Evolutionary conservation across 768 basidiomycete genomes (phyloP).

Genomic region (Boletus sp.): DNA sequence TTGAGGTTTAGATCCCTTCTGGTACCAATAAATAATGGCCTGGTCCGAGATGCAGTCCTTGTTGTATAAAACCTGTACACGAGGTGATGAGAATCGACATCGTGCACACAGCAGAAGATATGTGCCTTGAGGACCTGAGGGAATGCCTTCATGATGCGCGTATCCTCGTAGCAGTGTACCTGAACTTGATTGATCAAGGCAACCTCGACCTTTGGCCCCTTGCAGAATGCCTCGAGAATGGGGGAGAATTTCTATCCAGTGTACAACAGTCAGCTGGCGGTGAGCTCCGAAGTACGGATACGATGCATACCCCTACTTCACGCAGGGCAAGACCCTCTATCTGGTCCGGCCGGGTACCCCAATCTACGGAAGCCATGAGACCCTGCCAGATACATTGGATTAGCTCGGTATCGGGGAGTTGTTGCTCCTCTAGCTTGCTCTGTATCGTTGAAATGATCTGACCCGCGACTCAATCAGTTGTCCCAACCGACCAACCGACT

Average conservation of each 20-base stretch:
- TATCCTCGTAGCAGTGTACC: conserved; percentile 95
- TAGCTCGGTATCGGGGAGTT: conserved; percentile 84
- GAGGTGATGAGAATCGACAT: conserved; percentile 6
- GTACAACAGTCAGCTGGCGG: background rate
- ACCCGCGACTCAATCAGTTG: conserved; percentile 8
- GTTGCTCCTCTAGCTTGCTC: conserved; percentile 64
- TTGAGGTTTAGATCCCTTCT: conserved; percentile 95
- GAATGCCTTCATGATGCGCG: conserved; percentile 91
- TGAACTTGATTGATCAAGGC: conserved; percentile 94
- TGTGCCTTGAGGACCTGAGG: conserved; percentile 86
- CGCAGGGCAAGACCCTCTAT: conserved; percentile 85
- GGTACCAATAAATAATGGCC: conserved; percentile 97
- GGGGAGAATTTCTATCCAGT: conserved; percentile 70
- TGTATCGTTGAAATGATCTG: conserved; percentile 80
- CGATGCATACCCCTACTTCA: conserved; percentile 71
- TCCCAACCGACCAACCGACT: background rate
- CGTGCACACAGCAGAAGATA: background rate
- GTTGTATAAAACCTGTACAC: conserved; percentile 84
- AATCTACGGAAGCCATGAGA: conserved; percentile 83
- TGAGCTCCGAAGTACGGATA: background rate
- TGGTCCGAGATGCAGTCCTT: conserved; percentile 93
- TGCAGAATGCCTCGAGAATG: conserved; percentile 88
- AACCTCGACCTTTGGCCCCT: conserved; percentile 85
- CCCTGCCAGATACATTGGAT: conserved; percentile 91
- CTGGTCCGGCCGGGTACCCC: conserved; percentile 87